These are phyloP conservation scores for Lecanicillium sp. DNA, from an alignment of 2,329 filamentous ascomycete genomes.

Conservation along the genomic window DNA sequence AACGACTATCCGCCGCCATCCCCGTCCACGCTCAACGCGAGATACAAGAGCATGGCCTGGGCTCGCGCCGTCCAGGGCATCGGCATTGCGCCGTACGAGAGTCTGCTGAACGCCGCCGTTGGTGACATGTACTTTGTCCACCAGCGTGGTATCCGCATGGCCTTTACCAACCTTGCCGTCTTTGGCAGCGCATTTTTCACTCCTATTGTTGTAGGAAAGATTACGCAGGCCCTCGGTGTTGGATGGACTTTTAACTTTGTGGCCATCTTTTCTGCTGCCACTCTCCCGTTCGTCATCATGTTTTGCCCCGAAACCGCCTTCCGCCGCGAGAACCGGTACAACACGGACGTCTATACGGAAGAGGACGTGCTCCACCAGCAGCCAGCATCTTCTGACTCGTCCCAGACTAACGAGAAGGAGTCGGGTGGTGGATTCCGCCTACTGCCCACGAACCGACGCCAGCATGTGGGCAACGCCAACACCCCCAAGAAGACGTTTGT, in stretches of 20 bases:
- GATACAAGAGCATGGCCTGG: slow-evolving; percentile 64
- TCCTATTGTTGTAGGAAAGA: slow-evolving; percentile 84
- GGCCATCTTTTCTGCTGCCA: slow-evolving; percentile 68
- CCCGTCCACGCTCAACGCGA: slow-evolving; percentile 1
- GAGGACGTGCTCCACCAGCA: slow-evolving; percentile 13
- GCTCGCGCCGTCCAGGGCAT: slow-evolving; percentile 81
- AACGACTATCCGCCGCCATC: slow-evolving; percentile 22
- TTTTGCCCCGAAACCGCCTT: slow-evolving; percentile 83
- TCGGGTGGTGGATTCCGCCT: slow-evolving; percentile 18
- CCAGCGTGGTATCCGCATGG: slow-evolving; percentile 80
- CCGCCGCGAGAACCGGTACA: slow-evolving; percentile 55
- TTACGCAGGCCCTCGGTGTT: slow-evolving; percentile 71
- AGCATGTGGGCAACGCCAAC: slow-evolving; percentile 24
- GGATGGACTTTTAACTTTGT: slow-evolving; percentile 84
- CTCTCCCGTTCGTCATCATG: slow-evolving; percentile 65
- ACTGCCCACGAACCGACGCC: slow-evolving; percentile 22
- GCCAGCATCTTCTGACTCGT: slow-evolving; percentile 2
- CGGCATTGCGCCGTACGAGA: slow-evolving; percentile 81
- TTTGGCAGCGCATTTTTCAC: slow-evolving; percentile 58
- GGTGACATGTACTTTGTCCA: slow-evolving; percentile 89
- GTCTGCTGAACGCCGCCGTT: slow-evolving; percentile 78
- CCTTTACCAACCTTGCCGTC: slow-evolving; percentile 55
- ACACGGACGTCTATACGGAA: slow-evolving; percentile 55
- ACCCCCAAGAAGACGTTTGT: slow-evolving; percentile 49
- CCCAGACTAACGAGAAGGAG: slow-evolving; percentile 5